Evolutionary conservation across 345 rosid genomes (phyloP).

Genomic region (Carallia brachiata): DNA sequence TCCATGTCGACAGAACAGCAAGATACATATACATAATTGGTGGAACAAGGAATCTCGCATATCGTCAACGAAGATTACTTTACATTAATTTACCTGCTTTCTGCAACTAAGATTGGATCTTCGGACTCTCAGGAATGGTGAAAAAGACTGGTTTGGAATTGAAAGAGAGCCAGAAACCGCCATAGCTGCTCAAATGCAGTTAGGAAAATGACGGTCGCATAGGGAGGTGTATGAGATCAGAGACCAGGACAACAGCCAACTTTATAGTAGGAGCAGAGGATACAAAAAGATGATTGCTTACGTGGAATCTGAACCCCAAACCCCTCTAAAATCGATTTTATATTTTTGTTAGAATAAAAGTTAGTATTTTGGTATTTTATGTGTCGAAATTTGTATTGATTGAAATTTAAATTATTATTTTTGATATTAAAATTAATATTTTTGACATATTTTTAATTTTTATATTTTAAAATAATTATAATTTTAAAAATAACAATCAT

Average conservation of each 20-base stretch:
- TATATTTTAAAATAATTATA: no score
- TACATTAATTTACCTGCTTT: constrained; percentile 29
- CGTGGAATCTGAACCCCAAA: no score
- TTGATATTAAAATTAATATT: no score
- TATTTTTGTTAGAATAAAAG: no score
- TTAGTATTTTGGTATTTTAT: no score
- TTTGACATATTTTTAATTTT: no score
- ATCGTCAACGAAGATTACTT: neutral
- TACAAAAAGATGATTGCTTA: no score
- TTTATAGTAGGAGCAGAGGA: constrained; percentile 17
- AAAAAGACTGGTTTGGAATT: constrained; percentile 15
- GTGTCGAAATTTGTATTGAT: no score
- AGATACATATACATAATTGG: neutral
- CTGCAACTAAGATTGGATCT: constrained; percentile 15
- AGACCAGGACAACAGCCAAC: constrained; percentile 6
- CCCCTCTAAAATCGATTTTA: no score
- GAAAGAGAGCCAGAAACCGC: constrained; percentile 33
- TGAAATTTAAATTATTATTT: no score
- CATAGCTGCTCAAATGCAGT: constrained; percentile 22
- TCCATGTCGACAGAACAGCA: neutral
- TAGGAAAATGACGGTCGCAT: neutral
- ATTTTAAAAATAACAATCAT: no score
- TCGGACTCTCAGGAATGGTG: constrained; percentile 23
- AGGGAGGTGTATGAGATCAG: neutral
- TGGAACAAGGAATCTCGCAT: neutral